Evolutionary conservation across 2,329 filamentous ascomycete species (phyloP), one percentile per base, ranked within the genome.

Genomic region (Cordyceps tenuipes): DNA sequence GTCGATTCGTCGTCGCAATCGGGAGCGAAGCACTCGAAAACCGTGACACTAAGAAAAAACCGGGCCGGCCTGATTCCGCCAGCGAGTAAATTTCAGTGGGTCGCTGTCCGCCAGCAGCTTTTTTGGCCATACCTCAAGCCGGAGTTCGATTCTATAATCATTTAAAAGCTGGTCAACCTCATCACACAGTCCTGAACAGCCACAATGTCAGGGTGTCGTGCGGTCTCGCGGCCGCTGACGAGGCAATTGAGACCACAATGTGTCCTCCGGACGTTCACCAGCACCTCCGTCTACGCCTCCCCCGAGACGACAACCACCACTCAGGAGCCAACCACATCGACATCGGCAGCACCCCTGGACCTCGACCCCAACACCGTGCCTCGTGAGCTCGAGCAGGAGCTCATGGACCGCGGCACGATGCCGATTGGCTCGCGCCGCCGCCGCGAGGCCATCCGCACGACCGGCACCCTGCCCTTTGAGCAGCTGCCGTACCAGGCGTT

Each of bases 401-500:
- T 96, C 58, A 77, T 91, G 69, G 83, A 83, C 70, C 76, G 82
- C 64, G 87, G 89, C 59, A 80, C 85, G 49, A 80, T 83, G 63
- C 91, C 90, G 57, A 79, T 96, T 67, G 92, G 92, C 55, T 96
- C 91, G 50, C 86, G 92, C 67, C 85, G 92, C 79, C 87, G 92
- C 64, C 87, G 93, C 71, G 83, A 85, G 31, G 89, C 89, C 31
- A 73, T 92, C 62, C 84, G 81, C 68, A 83, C 77, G 67, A 82
- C 77, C 43, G 76, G 81, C 63, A 82, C 87, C 68, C 77, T 96
- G 54, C 91, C 92, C 29, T 97, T 99, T 71, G 91, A 96, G 77
- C 89, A 93, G 71, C 79, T 99, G 66, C 94, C 94, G 19, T 99
- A 95, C 77, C 93, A 97, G 80, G 94, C 90, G 75, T 99, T 97